Base-by-base conservation (phyloP, 2,329 filamentous ascomycete genomes). In the Neonectria sp. region DNA sequence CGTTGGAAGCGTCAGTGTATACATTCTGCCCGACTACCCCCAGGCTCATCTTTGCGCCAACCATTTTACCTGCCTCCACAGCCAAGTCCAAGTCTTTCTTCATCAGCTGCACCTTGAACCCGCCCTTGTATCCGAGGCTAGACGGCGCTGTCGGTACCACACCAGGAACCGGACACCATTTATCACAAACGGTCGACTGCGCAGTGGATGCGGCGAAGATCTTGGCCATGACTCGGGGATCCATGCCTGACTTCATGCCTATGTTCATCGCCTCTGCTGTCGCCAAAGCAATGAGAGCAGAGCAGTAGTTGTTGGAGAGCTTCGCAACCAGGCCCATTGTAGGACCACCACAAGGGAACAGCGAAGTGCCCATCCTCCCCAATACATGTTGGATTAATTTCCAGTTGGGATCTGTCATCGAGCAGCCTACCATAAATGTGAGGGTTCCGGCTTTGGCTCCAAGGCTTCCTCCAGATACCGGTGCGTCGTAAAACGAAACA, bases 281-380 rank as follows among this genome's bases (percentile, higher is more conserved):
- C 8, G 65, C 68, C 8, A 70, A 53, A 4, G 65, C 21, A 12
- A 68, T 70, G 3, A 70, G 51, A 3, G 53, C 61, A 2, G 68
- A 70, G 48, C 61, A 65, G 46, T 70, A 70, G 51, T 70, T 70
- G 43, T 70, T 68, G 51, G 53, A 68, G 3, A 68, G 68, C 37
- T 70, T 70, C 6, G 68, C 65, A 6, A 46, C 55, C 2, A 70
- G 59, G 7, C 68, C 68, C 65, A 68, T 62, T 2, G 53, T 29
- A 12, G 33, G 31, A 9, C 55, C 61, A 8, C 68, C 68, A 25
- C 68, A 70, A 11, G 57, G 46, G 76, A 82, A 31, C 9, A 68
- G 43, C 12, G 27, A 46, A 9, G 51, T 65, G 17, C 67, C 67
- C 67, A 66, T 65, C 8, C 31, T 25, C 15, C 40, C 13, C 29